Conservation (phyloP, 2,329 filamentous ascomycete genomes). For the Colletotrichum sp. region DNA sequence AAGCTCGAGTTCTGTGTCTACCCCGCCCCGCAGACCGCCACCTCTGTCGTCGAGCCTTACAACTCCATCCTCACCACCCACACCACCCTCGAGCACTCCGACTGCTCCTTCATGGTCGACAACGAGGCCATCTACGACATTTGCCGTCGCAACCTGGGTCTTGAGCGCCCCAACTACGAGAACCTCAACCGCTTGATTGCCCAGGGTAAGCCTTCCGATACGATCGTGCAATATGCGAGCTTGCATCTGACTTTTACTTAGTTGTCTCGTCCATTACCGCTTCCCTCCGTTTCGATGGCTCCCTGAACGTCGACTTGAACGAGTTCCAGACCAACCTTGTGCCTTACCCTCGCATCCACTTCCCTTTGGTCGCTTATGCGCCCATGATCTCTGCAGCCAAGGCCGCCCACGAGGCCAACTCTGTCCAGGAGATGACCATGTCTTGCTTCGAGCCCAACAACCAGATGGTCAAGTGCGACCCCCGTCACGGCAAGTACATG, state of each 20-base stretch:
- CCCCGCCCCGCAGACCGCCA: conserved; percentile 95
- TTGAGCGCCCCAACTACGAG: conserved; percentile 97
- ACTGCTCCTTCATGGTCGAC: conserved; percentile 99
- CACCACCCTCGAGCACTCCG: conserved; percentile 98
- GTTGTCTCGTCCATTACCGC: conserved; percentile 98
- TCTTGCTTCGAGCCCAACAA: conserved; percentile 99
- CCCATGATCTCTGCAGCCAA: conserved; percentile 95
- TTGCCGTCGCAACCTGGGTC: conserved; percentile 95
- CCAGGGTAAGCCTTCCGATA: conserved; percentile 66
- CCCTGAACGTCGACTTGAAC: conserved; percentile 98
- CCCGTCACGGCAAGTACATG: conserved; percentile 99
- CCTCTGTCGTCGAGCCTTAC: conserved; percentile 98
- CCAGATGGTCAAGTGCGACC: conserved; percentile 99
- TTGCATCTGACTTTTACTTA: conserved; percentile 39
- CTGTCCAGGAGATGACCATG: conserved; percentile 97
- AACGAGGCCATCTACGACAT: conserved; percentile 99
- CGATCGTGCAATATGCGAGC: not conserved
- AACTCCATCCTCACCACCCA: conserved; percentile 99
- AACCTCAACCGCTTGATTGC: conserved; percentile 99
- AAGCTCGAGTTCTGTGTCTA: conserved; percentile 99
- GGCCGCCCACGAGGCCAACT: conserved; percentile 97
- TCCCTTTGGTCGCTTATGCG: conserved; percentile 95
- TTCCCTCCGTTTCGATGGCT: conserved; percentile 97
- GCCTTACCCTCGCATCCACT: conserved; percentile 98
- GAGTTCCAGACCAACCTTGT: conserved; percentile 99